phyloP scores from a whole-genome alignment of 225 moss, liverwort and hornwort species.

The Pseudisothecium myosuroides region DNA sequence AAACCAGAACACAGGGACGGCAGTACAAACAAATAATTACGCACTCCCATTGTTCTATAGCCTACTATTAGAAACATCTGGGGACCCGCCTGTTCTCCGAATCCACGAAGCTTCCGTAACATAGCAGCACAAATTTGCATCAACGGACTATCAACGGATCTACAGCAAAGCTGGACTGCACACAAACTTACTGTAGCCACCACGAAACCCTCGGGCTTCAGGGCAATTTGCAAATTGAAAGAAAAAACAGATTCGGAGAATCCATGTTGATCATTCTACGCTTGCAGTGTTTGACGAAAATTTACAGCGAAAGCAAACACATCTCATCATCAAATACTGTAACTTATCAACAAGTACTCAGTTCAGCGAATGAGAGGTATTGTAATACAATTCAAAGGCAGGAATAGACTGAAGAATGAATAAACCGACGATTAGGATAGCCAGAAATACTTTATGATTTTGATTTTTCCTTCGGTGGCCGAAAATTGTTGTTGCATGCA shows the following conservation, averaged over 20 bases:
- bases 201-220: background rate
- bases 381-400: no score
- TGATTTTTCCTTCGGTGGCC: background rate
- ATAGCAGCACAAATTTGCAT: background rate
- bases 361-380: background rate
- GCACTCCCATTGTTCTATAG: no score
- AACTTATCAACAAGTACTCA: background rate
- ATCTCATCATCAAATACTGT: no score
- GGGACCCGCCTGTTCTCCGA: background rate
- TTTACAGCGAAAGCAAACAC: background rate
- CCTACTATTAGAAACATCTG: background rate
- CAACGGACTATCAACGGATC: background rate
- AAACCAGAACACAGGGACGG: background rate
- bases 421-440: no score
- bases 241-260: background rate
- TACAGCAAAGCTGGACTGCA: background rate
- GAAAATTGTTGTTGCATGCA: background rate
- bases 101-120: background rate
- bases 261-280: background rate
- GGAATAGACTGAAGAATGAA: background rate
- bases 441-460: background rate
- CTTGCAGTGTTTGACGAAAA: background rate
- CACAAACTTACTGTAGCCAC: background rate
- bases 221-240: background rate
- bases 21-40: background rate